Evolutionary conservation across 2,329 filamentous ascomycete genomes (phyloP), one percentile per base, ranked within the genome.

Genomic region (Aspergillus pseudotamarii): DNA sequence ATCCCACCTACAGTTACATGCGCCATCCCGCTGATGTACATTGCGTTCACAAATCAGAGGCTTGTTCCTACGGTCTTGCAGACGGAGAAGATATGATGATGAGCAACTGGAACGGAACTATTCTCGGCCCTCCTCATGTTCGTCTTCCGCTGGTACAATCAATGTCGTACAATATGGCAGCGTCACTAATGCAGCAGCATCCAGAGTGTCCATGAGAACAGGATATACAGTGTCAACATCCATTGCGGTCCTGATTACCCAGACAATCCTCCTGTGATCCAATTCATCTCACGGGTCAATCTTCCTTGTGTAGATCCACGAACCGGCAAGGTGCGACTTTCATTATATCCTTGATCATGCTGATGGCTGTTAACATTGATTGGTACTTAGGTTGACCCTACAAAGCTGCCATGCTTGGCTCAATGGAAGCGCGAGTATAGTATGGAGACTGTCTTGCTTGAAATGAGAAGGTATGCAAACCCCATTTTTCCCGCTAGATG

Each of bases 71-170:
- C 73, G 95, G 95, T 72, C 87, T 99, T 61, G 93, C 94, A 68
- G 93, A 98, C 78, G 90, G 92, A 55, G 94, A 97, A 76, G 95
- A 99, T 75, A 87, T 97, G 68, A 88, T 95, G 79, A 97, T 99
- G 94, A 94, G 91, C 68, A 93, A 97, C 84, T 99, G 95, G 95
- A 97, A 96, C 75, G 95, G 94, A 73, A 99, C 95, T 19, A 98
- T 99, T 69, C 89, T 97, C 57, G 95, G 95, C 1, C 95, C 95
- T 71, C 94, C 95, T 77, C 94, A 98, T 79, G 95, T 97, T 85
- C 75, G 91, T 82, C 38, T 43, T 45, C 59, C 58, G 50, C 57
- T 32, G 16, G 28, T 21, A 57, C 23, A 34, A 23, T 16, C 48
- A 43, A 41, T 26, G 54, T 62, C 58, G 43, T 58, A 41, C 56